These are phyloP conservation scores for Heliamphora pulchella DNA, from an alignment of 179 eudicot species.

Conservation along the genomic window DNA sequence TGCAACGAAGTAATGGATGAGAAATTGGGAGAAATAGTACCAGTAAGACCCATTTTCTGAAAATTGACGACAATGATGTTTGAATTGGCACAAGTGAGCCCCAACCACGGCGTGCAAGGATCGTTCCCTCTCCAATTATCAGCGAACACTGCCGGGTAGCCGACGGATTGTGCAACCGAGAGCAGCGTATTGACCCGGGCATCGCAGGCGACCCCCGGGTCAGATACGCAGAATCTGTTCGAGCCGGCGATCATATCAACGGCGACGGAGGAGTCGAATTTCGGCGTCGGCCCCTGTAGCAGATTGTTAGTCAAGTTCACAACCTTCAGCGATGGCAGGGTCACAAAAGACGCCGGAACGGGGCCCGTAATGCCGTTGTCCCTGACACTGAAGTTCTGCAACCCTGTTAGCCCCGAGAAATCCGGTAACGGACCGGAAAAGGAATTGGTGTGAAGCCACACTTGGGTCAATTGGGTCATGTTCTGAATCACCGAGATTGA, in stretches of 20 bases:
- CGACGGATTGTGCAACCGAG: constrained; percentile 46
- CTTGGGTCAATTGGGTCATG: constrained; percentile 63
- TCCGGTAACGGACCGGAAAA: constrained; percentile 77
- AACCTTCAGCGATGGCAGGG: constrained; percentile 40
- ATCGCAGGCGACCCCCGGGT: constrained; percentile 55
- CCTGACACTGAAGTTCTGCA: constrained; percentile 50
- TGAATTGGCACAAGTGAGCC: constrained; percentile 57
- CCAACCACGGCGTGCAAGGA: constrained; percentile 62
- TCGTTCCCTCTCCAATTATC: constrained; percentile 70
- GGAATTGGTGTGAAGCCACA: constrained; percentile 62
- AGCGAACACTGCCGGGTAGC: constrained; percentile 51
- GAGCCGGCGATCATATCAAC: constrained; percentile 40
- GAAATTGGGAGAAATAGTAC: constrained; percentile 58
- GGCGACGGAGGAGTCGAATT: constrained; percentile 44
- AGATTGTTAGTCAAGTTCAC: constrained; percentile 68
- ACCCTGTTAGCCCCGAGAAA: constrained; percentile 43
- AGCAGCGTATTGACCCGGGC: constrained; percentile 44
- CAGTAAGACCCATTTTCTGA: constrained; percentile 53
- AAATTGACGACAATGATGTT: constrained; percentile 58
- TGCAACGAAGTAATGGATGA: constrained; percentile 46
- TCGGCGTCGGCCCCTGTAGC: constrained; percentile 68
- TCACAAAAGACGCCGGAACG: constrained; percentile 51
- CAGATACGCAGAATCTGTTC: constrained; percentile 56
- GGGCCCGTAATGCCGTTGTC: constrained; percentile 60
- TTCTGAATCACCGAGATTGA: constrained; percentile 58